phyloP scores from a whole-genome alignment of 805 yeast species.

The Metschnikowia anglica region DNA sequence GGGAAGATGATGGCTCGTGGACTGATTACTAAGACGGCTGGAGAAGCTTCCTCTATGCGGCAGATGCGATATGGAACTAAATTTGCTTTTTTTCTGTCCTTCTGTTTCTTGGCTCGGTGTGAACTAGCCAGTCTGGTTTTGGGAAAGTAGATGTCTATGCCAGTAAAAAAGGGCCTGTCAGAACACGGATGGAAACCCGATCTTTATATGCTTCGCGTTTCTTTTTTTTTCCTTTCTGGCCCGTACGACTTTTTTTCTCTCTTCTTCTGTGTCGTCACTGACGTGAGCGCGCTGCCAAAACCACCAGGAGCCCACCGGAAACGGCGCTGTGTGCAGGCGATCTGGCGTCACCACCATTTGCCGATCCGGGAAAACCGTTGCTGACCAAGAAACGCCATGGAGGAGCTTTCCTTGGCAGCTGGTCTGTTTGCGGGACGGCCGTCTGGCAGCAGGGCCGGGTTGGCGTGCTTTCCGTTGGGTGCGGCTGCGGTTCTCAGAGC shows the following conservation, averaged over 20 bases:
- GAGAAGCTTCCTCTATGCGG: too few relatives aligned
- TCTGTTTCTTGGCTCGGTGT: too few relatives aligned
- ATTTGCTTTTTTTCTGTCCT: too few relatives aligned
- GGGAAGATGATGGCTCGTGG: too few relatives aligned
- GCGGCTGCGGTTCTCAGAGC: too few relatives aligned
- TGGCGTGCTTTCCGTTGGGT: too few relatives aligned
- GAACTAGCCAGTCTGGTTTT: too few relatives aligned
- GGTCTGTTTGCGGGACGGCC: too few relatives aligned
- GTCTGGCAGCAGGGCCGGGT: too few relatives aligned
- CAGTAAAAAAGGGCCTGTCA: neutral
- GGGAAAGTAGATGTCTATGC: neutral
- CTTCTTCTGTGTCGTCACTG: slow-evolving; percentile 5
- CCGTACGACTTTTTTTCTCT: slow-evolving; percentile 1
- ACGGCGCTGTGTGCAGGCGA: slow-evolving; percentile 3
- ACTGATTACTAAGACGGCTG: too few relatives aligned
- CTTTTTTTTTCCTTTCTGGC: slow-evolving; percentile 7
- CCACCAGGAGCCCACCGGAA: neutral
- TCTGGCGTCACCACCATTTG: slow-evolving; percentile 5
- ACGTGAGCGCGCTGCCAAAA: slow-evolving; percentile 1
- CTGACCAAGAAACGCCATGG: neutral
- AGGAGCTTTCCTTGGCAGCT: neutral
- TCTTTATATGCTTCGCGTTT: slow-evolving; percentile 7
- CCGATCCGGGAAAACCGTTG: slow-evolving; percentile 4
- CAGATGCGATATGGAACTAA: too few relatives aligned
- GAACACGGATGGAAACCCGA: neutral